Evolutionary conservation across 140 eudicot genomes (phyloP), one percentile per base, ranked within the genome.

Genomic region (Stevia rebaudiana): DNA sequence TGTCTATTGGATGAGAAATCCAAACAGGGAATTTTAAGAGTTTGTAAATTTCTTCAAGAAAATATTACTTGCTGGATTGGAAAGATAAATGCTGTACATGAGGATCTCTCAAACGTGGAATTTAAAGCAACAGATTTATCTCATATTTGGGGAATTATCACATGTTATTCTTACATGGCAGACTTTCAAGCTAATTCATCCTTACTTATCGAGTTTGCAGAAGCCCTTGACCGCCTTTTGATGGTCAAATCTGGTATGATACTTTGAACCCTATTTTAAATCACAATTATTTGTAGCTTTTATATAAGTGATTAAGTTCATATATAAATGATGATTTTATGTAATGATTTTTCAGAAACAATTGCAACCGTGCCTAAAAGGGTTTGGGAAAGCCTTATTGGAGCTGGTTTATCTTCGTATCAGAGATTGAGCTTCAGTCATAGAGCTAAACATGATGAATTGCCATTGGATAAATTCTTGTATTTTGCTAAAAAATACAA

Each of bases 321-420:
- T 36, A 17, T 41, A 35, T 43, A 28, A 51, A 37, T 54, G 60
- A 62, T 61, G 58, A 61, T 63, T 63, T 15, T 5, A 24, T 63
- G 25, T 44, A 39, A 40, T 39, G 60, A 28, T 51, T 63, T 41
- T 44, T 67, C 72, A 79, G 88, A 48, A 35, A 48, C 41, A 37
- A 41, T 75, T 68, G 76, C 77, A 44, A 84, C 78, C 15, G 61
- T 74, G 49, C 72, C 68, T 24, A 65, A 62, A 69, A 33, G 44
- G 71, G 69, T 61, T 61, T 88, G 95, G 89, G 83, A 83, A 64
- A 80, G 87, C 79, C 64, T 92, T 31, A 78, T 92, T 65, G 98
- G 95, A 66, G 89, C 82, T 74, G 87, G 86, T 69, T 61, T 92
- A 76, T 63, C 42, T 74, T 83, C 95, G 1, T 88, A 83, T 74